phyloP scores from a whole-genome alignment of 805 yeast genomes.

The Sugiyamaella marilandica region DNA sequence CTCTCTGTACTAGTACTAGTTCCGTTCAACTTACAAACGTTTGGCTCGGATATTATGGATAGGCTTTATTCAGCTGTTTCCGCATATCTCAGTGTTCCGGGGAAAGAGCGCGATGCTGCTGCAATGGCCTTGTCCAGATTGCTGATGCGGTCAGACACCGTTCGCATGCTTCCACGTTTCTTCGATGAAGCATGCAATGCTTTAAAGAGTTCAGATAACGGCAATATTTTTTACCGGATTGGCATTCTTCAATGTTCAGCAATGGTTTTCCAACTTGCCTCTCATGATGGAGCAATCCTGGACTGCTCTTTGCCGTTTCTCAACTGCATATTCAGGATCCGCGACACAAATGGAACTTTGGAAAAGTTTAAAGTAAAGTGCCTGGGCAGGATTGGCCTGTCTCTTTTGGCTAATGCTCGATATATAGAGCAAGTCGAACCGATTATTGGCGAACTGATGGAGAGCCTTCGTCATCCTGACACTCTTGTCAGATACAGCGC shows the following conservation, averaged over 20 bases:
- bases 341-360: slow-evolving; percentile 4
- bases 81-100: slow-evolving; percentile 39
- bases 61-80: slow-evolving; percentile 37
- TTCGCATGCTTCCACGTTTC: slow-evolving; percentile 28
- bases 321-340: too few relatives aligned
- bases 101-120: slow-evolving; percentile 55
- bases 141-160: slow-evolving; percentile 45
- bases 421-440: slow-evolving; percentile 42
- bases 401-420: slow-evolving; percentile 23
- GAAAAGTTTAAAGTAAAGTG: slow-evolving; percentile 29
- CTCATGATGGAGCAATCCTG: neutral
- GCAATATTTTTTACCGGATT: slow-evolving; percentile 24
- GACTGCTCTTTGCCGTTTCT: neutral
- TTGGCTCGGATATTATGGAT: slow-evolving; percentile 33
- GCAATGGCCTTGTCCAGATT: slow-evolving; percentile 50
- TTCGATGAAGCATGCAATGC: slow-evolving; percentile 10
- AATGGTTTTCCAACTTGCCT: slow-evolving; percentile 24
- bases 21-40: slow-evolving; percentile 58
- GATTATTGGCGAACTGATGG: slow-evolving; percentile 46
- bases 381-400: slow-evolving; percentile 39
- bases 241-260: slow-evolving; percentile 43
- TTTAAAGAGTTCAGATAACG: neutral
- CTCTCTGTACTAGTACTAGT: slow-evolving; percentile 61
- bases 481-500: slow-evolving; percentile 57
- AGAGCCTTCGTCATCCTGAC: slow-evolving; percentile 43